A percentile compares a stretch with the other conserved stretches of the same genome.
These are phyloP conservation scores for Sclerotinia minor DNA, from an alignment of 2,329 filamentous ascomycete species.

Conservation along the genomic window DNA sequence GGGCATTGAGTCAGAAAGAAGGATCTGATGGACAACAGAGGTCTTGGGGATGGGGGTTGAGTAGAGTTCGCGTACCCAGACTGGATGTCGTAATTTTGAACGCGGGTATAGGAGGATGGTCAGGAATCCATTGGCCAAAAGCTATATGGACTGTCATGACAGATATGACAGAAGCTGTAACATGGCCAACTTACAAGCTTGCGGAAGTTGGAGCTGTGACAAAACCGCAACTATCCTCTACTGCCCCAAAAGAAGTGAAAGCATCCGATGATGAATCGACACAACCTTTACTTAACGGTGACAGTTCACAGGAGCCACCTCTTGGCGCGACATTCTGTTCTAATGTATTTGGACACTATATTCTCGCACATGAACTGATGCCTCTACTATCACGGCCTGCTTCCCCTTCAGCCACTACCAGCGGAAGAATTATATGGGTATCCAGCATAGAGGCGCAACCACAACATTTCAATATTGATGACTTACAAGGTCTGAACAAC, in stretches of 20 bases:
- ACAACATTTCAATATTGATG: conserved; percentile 57
- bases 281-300: conserved; percentile 34
- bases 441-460: conserved; percentile 71
- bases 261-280: conserved; percentile 32
- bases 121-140: conserved; percentile 67
- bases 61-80: conserved; percentile 59
- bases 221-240: conserved; percentile 50
- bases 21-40: conserved; percentile 51
- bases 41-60: conserved; percentile 43
- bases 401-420: conserved; percentile 31
- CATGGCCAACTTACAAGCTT: conserved; percentile 77
- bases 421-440: conserved; percentile 73
- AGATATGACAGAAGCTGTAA: conserved; percentile 66
- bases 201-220: conserved; percentile 55
- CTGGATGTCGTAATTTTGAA: conserved; percentile 82
- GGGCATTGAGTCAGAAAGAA: conserved; percentile 51
- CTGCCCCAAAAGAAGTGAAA: neutral
- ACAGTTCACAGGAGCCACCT: conserved; percentile 50
- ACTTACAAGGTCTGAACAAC: conserved; percentile 72
- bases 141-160: conserved; percentile 56
- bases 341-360: conserved; percentile 94
- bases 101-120: conserved; percentile 86
- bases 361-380: conserved; percentile 78
- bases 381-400: conserved; percentile 59
- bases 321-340: conserved; percentile 85